Percentiles rank a stretch among this genome's conserved stretches.
Conservation (phyloP, 352 stramenopile species). For the Phytophthora litchii region DNA sequence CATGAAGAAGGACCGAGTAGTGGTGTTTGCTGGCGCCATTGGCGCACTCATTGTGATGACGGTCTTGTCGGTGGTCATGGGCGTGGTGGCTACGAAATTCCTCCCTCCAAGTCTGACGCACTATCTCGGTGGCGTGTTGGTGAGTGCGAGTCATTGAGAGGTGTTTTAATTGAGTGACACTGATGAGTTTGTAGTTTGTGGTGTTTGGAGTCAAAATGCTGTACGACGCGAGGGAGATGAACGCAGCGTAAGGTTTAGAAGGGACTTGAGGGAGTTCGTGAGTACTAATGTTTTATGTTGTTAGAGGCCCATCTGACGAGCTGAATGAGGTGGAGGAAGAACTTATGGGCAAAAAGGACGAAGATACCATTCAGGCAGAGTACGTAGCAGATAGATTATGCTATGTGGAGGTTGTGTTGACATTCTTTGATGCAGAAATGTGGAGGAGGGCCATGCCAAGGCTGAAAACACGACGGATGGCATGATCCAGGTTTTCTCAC, state of each 20-base stretch:
- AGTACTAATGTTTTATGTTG: constrained; percentile 3
- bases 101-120: constrained; percentile 95
- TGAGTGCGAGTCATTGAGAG: constrained; percentile 28
- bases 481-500: constrained; percentile 91
- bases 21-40: constrained; percentile 96
- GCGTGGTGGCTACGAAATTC: constrained; percentile 94
- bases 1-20: constrained; percentile 94
- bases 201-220: constrained; percentile 97
- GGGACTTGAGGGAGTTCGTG: constrained; percentile 5
- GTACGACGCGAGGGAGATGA: constrained; percentile 86
- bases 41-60: constrained; percentile 97
- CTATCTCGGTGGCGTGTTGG: constrained; percentile 93
- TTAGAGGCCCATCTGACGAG: constrained; percentile 79
- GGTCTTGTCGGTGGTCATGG: constrained; percentile 97
- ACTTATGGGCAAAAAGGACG: constrained; percentile 83
- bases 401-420: neutral
- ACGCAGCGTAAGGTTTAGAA: constrained; percentile 52
- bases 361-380: constrained; percentile 52
- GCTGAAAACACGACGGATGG: constrained; percentile 40
- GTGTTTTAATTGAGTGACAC: neutral
- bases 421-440: constrained; percentile 17
- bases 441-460: constrained; percentile 38
- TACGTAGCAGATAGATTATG: constrained; percentile 28
- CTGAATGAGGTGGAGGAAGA: constrained; percentile 86
- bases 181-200: constrained; percentile 87